A percentile compares a stretch with the other conserved stretches of the same genome.
phyloP scores from a whole-genome alignment of 225 moss, liverwort and hornwort species.

The Bryoerythrophyllum caledonicum region DNA sequence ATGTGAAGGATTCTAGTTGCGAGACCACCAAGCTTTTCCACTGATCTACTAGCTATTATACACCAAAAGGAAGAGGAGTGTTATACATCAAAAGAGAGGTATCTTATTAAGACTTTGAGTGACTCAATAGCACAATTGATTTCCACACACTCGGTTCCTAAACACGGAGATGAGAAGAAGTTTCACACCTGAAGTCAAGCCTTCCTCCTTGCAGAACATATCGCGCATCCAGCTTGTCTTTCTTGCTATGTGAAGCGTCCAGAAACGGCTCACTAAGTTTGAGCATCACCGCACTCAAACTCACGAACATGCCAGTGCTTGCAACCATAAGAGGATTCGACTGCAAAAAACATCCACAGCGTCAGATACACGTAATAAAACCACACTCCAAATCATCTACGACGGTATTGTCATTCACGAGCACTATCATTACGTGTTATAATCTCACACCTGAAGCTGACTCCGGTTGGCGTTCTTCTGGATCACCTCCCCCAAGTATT shows the following conservation, averaged over 20 bases:
- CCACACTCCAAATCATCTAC: no score
- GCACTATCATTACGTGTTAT: no score
- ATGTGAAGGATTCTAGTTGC: no score
- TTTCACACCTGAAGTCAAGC: slow-evolving; percentile 78
- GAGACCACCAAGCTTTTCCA: no score
- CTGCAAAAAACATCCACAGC: slow-evolving; percentile 48
- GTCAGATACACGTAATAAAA: neutral
- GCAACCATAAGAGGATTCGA: slow-evolving; percentile 82
- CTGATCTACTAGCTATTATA: no score
- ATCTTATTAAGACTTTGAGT: no score
- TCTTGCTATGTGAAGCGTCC: slow-evolving; percentile 68
- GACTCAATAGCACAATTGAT: no score
- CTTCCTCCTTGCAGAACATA: slow-evolving; percentile 86
- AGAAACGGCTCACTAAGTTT: slow-evolving; percentile 93
- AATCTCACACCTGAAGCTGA: slow-evolving; percentile 73
- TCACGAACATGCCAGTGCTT: slow-evolving; percentile 95
- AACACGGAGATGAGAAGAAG: no score
- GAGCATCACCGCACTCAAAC: slow-evolving; percentile 92
- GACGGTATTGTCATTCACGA: no score
- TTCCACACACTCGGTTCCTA: no score
- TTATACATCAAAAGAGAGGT: no score
- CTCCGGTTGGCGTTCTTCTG: slow-evolving; percentile 84
- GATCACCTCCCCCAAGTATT: slow-evolving; percentile 79
- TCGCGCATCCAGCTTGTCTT: slow-evolving; percentile 79
- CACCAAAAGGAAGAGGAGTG: no score